phyloP scores from a whole-genome alignment of 1,284 basidiomycete species.

The Moniliella sp. region DNA sequence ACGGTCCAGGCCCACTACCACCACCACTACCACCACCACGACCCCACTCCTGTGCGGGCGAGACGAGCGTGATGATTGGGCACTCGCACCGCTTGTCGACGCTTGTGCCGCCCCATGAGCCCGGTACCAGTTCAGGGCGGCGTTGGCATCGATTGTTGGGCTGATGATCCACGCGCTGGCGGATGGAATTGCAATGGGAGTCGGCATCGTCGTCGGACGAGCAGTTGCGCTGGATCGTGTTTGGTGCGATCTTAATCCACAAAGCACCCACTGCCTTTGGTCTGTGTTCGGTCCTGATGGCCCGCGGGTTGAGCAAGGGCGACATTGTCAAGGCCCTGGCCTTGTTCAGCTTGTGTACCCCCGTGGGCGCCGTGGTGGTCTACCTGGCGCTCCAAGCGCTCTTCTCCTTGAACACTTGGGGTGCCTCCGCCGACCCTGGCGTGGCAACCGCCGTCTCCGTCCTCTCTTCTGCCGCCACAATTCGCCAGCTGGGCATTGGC shows the following conservation, averaged over 20 bases:
- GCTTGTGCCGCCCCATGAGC: no score
- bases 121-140: no score
- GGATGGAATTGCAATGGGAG: slow-evolving; percentile 30
- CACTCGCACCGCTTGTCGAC: no score
- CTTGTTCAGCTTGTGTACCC: slow-evolving; percentile 18
- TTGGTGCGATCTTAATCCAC: slow-evolving; percentile 29
- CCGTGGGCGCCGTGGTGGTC: slow-evolving; percentile 9
- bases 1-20: no score
- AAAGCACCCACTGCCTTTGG: slow-evolving; percentile 30
- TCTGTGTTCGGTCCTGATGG: slow-evolving; percentile 24
- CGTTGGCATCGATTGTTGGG: slow-evolving; percentile 17
- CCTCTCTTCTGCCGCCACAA: no score
- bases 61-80: no score
- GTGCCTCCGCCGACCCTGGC: not conserved
- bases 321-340: slow-evolving; percentile 16
- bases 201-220: slow-evolving; percentile 4
- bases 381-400: not conserved
- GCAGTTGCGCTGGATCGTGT: slow-evolving; percentile 10
- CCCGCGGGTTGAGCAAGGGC: slow-evolving; percentile 7
- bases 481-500: slow-evolving; percentile 45
- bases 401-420: not conserved
- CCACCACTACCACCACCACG: no score
- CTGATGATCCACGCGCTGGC: slow-evolving; percentile 25
- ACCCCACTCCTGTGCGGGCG: no score
- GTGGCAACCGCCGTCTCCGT: no score